phyloP scores from a whole-genome alignment of 805 yeast species.

The Candida coquimbonensis region DNA sequence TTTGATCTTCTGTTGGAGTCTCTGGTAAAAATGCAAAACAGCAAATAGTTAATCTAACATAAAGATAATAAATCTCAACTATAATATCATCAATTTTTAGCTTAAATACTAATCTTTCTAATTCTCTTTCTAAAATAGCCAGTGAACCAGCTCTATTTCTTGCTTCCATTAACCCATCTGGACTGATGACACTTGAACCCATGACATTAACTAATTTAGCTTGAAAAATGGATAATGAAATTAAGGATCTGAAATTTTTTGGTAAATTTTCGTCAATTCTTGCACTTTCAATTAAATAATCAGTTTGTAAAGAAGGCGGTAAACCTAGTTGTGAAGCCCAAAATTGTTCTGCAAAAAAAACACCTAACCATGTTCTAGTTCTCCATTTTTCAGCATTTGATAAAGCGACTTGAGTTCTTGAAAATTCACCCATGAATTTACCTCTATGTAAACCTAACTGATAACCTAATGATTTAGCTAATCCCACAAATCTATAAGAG shows the following conservation, averaged over 20 bases:
- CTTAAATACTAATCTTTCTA: constrained; percentile 62
- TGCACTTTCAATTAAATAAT: constrained; percentile 74
- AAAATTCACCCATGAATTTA: constrained; percentile 82
- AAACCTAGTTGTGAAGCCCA: constrained; percentile 85
- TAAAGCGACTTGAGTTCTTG: constrained; percentile 80
- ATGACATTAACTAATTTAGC: constrained; percentile 75
- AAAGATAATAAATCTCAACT: constrained; percentile 71
- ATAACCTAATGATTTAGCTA: constrained; percentile 76
- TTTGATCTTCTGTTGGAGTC: constrained; percentile 81
- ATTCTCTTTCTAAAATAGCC: constrained; percentile 69
- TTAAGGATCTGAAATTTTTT: constrained; percentile 59
- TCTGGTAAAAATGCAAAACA: constrained; percentile 89
- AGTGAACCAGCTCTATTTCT: constrained; percentile 74
- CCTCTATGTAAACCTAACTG: constrained; percentile 91
- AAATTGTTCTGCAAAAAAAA: constrained; percentile 81
- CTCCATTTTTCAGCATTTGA: constrained; percentile 94
- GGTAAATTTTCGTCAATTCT: constrained; percentile 59
- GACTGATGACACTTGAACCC: constrained; percentile 79
- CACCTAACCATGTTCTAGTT: constrained; percentile 86
- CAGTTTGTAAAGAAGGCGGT: constrained; percentile 82
- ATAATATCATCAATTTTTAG: constrained; percentile 59
- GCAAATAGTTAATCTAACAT: constrained; percentile 75
- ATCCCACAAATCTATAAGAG: constrained; percentile 79
- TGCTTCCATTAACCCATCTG: constrained; percentile 86
- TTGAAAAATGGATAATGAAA: constrained; percentile 74